Conservation (phyloP, 2,329 filamentous ascomycete species). For the Botrytis sinoallii region DNA sequence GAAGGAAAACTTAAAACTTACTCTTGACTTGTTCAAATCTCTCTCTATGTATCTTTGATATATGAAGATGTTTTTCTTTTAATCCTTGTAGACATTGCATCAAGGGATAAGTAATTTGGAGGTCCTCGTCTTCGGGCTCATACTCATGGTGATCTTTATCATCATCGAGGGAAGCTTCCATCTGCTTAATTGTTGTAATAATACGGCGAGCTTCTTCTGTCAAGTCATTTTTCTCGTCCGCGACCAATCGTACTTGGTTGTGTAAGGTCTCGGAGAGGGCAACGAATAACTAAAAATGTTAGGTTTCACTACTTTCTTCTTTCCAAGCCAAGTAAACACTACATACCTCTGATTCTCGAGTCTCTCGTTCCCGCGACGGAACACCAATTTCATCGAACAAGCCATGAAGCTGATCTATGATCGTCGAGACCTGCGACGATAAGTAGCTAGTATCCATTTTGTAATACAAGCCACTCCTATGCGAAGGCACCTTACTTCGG, state of each 20-base stretch:
- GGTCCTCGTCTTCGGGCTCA: constrained; percentile 61
- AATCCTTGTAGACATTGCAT: constrained; percentile 73
- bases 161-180: constrained; percentile 87
- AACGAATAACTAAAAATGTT: constrained; percentile 68
- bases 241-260: constrained; percentile 82
- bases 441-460: constrained; percentile 87
- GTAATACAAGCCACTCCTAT: constrained; percentile 14
- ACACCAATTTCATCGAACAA: constrained; percentile 98
- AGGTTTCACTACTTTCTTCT: constrained; percentile 19
- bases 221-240: constrained; percentile 84
- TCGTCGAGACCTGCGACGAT: constrained; percentile 90
- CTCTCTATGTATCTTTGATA: constrained; percentile 81
- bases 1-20: constrained; percentile 45
- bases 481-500: not conserved
- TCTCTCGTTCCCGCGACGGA: constrained; percentile 86
- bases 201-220: constrained; percentile 85
- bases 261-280: constrained; percentile 89
- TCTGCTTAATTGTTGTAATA: constrained; percentile 83
- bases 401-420: constrained; percentile 87
- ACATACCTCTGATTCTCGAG: constrained; percentile 81
- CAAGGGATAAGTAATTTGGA: constrained; percentile 80
- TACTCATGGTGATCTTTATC: constrained; percentile 62
- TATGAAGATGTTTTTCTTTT: constrained; percentile 79
- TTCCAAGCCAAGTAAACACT: constrained; percentile 11
- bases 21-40: constrained; percentile 95